Conservation (phyloP, 352 stramenopile species). For the Pythium aquatile region DNA sequence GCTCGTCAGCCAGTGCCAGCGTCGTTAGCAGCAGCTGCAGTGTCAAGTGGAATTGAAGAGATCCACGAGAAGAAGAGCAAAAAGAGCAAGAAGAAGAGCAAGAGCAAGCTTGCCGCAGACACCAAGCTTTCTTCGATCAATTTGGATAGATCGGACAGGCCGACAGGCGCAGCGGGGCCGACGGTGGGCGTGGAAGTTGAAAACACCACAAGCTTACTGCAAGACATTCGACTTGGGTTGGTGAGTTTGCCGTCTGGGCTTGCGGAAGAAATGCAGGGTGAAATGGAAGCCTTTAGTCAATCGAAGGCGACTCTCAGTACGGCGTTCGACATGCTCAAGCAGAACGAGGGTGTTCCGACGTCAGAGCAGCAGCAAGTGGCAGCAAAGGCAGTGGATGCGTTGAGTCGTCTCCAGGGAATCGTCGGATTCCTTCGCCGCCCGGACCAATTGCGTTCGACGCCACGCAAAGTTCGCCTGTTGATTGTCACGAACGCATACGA, state of each 20-base stretch:
- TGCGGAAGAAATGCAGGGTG: neutral
- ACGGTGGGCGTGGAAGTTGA: no score
- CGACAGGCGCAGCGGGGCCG: no score
- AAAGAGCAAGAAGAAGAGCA: constrained; percentile 13
- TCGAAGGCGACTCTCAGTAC: neutral
- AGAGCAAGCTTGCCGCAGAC: neutral
- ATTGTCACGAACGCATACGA: constrained; percentile 13
- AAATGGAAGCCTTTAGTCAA: neutral
- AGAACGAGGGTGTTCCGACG: neutral
- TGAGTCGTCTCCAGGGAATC: neutral
- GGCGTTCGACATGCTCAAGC: neutral
- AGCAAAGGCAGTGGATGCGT: neutral
- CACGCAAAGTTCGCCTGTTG: constrained; percentile 3
- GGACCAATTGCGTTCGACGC: neutral
- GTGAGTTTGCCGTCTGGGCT: neutral
- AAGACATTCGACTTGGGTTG: neutral
- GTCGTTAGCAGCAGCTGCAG: neutral
- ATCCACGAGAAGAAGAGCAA: constrained; percentile 10
- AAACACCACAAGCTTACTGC: neutral
- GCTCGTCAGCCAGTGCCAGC: neutral
- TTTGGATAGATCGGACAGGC: no score
- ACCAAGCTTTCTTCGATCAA: no score
- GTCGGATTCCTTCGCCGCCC: neutral
- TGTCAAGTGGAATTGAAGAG: neutral
- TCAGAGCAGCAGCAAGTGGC: neutral